Conservation (phyloP, 2,329 filamentous ascomycete genomes). For the Dichotomopilus funicola region DNA sequence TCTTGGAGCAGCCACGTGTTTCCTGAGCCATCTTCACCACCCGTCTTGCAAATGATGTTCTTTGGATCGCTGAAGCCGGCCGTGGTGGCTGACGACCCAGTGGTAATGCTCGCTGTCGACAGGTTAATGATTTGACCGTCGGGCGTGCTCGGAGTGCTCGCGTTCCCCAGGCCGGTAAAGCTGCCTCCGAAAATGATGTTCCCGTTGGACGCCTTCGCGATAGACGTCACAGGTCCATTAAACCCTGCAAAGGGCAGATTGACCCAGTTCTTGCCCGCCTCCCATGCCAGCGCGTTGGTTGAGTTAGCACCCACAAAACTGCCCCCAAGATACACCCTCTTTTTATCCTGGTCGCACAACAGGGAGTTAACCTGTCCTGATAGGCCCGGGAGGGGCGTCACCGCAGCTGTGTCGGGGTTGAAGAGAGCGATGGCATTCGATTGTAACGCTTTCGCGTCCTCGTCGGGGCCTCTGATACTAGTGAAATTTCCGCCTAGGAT, state of each 20-base stretch:
- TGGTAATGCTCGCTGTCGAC: constrained; percentile 65
- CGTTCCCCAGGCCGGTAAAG: constrained; percentile 84
- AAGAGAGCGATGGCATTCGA: constrained; percentile 77
- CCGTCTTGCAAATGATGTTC: constrained; percentile 76
- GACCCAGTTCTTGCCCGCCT: constrained; percentile 59
- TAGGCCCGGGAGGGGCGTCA: constrained; percentile 73
- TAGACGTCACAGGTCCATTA: constrained; percentile 85
- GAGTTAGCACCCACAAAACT: constrained; percentile 75
- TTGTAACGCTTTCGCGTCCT: constrained; percentile 51
- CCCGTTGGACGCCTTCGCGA: constrained; percentile 69
- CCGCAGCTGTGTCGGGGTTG: constrained; percentile 61
- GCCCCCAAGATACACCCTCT: constrained; percentile 86
- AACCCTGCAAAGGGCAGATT: constrained; percentile 88
- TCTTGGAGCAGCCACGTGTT: constrained; percentile 79
- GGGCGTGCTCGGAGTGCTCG: constrained; percentile 57
- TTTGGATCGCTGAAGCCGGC: constrained; percentile 66
- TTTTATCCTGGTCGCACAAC: constrained; percentile 69
- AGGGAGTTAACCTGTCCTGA: constrained; percentile 76
- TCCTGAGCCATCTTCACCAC: constrained; percentile 59
- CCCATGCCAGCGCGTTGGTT: constrained; percentile 85
- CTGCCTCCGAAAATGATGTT: constrained; percentile 88
- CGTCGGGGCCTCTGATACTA: constrained; percentile 46
- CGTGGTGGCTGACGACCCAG: constrained; percentile 54
- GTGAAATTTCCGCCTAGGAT: constrained; percentile 95
- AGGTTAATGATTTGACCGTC: constrained; percentile 81